phyloP scores from a whole-genome alignment of 257 asterid genomes.

The Scutellaria barbata region DNA sequence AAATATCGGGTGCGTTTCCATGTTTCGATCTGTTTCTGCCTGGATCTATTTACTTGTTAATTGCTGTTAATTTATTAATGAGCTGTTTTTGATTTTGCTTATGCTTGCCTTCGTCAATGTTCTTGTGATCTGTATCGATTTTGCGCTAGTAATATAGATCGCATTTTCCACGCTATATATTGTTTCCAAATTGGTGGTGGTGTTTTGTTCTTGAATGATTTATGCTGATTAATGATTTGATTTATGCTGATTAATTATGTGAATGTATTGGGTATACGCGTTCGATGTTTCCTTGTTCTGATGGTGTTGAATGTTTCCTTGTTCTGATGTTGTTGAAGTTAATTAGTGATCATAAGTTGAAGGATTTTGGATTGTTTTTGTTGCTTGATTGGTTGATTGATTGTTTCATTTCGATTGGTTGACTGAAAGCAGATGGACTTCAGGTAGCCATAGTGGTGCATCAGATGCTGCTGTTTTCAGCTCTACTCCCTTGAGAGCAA shows the following conservation, averaged over 20 bases:
- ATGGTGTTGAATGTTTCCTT: neutral
- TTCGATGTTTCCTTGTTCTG: neutral
- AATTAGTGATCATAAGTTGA: slow-evolving; percentile 19
- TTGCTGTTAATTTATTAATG: slow-evolving; percentile 8
- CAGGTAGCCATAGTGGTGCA: neutral
- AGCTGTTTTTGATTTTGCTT: slow-evolving; percentile 24
- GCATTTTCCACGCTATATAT: neutral
- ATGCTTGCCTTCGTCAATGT: slow-evolving; percentile 16
- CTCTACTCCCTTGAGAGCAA: neutral
- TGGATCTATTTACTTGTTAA: slow-evolving; percentile 28
- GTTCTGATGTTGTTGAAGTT: slow-evolving; percentile 2
- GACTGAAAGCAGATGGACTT: neutral
- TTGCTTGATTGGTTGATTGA: slow-evolving; percentile 12
- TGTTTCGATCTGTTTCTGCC: slow-evolving; percentile 29
- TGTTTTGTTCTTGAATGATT: neutral
- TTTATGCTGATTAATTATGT: neutral
- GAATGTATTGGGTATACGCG: neutral
- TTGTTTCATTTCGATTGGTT: slow-evolving; percentile 6
- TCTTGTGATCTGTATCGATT: slow-evolving; percentile 29
- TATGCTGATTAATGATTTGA: neutral
- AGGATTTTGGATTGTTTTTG: neutral
- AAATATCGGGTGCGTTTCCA: neutral
- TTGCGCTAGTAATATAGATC: slow-evolving; percentile 34
- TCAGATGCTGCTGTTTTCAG: neutral
- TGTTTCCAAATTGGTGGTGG: neutral